Base-by-base conservation (phyloP, 1,284 basidiomycete genomes). In the Coniferiporia sulphurascens region DNA sequence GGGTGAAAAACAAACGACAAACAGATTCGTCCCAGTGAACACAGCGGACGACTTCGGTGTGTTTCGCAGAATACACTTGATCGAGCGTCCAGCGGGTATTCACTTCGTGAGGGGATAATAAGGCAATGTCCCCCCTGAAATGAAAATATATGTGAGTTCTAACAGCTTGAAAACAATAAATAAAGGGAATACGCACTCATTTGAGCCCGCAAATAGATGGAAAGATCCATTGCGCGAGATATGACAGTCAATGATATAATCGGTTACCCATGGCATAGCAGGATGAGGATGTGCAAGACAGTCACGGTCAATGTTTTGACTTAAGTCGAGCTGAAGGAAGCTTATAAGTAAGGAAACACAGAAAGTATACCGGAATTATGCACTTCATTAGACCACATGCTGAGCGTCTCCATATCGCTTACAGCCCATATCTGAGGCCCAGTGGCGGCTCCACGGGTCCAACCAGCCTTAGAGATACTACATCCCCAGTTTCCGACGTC, bases 361-460 rank as follows among this genome's bases (percentile, higher is more conserved):
- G 19, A 35, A 44, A 22, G n/a, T 59, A 53, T 38, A 22, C 19
- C 8, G 17, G 56, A 55, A 55, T 44, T 21, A 36, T 15, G 63
- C 72, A 87, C 89, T 74, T 92, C 86, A 43, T 72, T 71, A 10
- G 83, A 81, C 90, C 89, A 92, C 19, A 80, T 76, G 63, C 87
- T 86, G 66, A 91, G 86, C 0, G 89, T 91, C 69, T 92, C 89
- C 89, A 92, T 92, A 70, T 92, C 90, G 63, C 87, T 91, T 1
- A 79, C 77, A 19, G 85, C 85, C 89, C 89, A 92, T 15, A 89
- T 75, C 12, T 70, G 66, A 4, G 69, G 65, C 32, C 36, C 48
- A 51, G 46, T 22, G 32, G 52, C 48, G 49, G 70, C 68, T 15
- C 68, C 64, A 22, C 70, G 67, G 52, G 82, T 75, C 87, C 88